These are phyloP conservation scores for Diutina scorzettiae DNA, from an alignment of 1,139 yeast genomes.

Conservation along the genomic window DNA sequence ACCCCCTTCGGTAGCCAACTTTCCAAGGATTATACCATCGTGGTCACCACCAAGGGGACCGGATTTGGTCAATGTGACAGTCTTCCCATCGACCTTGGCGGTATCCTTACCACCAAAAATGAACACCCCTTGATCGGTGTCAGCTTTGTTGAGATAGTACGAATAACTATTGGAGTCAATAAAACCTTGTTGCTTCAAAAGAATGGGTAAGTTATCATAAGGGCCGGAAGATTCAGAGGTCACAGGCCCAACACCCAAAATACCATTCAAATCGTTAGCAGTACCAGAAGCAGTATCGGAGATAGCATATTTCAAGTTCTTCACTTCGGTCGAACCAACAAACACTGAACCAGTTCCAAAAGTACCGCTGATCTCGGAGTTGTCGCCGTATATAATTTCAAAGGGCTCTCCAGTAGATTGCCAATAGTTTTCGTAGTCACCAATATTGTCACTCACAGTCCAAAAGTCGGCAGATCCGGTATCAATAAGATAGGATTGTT, in stretches of 20 bases:
- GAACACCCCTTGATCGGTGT: background rate
- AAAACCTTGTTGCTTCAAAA: background rate
- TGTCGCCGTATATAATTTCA: slow-evolving; percentile 8
- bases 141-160: background rate
- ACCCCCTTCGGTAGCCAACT: background rate
- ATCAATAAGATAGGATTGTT: background rate
- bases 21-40: background rate
- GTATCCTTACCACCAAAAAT: background rate
- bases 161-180: background rate
- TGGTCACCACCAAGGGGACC: background rate
- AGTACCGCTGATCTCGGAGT: slow-evolving; percentile 6
- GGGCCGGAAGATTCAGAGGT: background rate
- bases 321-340: slow-evolving; percentile 6
- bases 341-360: slow-evolving; percentile 7
- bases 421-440: background rate
- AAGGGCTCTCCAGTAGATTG: slow-evolving; percentile 7
- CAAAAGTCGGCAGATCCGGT: slow-evolving; percentile 3
- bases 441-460: background rate
- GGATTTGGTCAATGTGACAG: background rate
- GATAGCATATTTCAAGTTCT: slow-evolving; percentile 8
- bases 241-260: slow-evolving; percentile 8
- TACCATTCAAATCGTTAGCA: slow-evolving; percentile 6
- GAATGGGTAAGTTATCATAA: background rate
- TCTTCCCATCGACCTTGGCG: background rate
- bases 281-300: background rate